phyloP scores from a whole-genome alignment of 2,329 filamentous ascomycete genomes.

The Aspergillus novoparasiticus region DNA sequence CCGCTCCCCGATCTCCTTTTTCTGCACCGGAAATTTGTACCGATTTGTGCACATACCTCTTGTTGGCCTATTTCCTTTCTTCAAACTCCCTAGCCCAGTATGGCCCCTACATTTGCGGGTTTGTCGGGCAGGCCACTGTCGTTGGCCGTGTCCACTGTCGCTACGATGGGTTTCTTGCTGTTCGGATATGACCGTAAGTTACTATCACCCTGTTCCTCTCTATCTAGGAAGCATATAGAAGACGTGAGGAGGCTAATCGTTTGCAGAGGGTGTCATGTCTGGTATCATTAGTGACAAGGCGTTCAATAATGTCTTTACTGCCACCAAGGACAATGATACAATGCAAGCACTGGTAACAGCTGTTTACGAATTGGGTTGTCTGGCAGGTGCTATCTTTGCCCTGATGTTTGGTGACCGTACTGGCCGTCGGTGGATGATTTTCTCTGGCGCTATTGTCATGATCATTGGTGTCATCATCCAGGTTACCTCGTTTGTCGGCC shows the following conservation, averaged over 20 bases:
- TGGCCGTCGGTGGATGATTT: slow-evolving; percentile 52
- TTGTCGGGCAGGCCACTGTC: slow-evolving; percentile 61
- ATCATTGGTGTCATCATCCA: slow-evolving; percentile 45
- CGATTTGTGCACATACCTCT: background rate
- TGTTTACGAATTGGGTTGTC: slow-evolving; percentile 38
- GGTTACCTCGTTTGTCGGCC: slow-evolving; percentile 33
- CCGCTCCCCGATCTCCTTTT: background rate
- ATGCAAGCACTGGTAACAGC: slow-evolving; percentile 39
- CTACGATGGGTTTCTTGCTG: slow-evolving; percentile 65
- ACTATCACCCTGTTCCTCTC: background rate
- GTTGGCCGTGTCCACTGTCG: slow-evolving; percentile 62
- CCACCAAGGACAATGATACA: slow-evolving; percentile 40
- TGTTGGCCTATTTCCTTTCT: background rate
- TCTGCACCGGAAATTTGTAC: background rate
- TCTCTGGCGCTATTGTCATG: slow-evolving; percentile 59
- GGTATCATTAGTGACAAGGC: slow-evolving; percentile 39
- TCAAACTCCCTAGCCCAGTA: slow-evolving; percentile 27
- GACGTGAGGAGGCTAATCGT: background rate
- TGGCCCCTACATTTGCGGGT: slow-evolving; percentile 61
- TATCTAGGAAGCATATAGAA: background rate
- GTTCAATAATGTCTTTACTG: slow-evolving; percentile 38
- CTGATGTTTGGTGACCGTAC: slow-evolving; percentile 39
- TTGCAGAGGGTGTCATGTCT: slow-evolving; percentile 42
- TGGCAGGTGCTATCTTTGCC: slow-evolving; percentile 41
- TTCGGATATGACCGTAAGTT: slow-evolving; percentile 59